phyloP scores from a whole-genome alignment of 2,329 filamentous ascomycete genomes.

The Alternaria atra region DNA sequence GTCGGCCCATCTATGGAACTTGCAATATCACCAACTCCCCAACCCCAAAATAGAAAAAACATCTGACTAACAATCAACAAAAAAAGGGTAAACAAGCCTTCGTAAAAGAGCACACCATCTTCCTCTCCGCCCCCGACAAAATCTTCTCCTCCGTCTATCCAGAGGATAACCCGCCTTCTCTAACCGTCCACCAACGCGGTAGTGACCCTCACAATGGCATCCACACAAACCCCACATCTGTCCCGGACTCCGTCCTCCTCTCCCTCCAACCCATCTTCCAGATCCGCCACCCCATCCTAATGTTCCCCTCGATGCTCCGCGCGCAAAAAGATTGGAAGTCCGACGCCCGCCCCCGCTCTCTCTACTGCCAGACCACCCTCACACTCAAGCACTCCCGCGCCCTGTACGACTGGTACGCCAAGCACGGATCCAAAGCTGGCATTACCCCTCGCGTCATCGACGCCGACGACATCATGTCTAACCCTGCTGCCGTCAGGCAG shows the following conservation, averaged over 20 bases:
- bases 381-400: conserved; percentile 6
- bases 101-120: conserved; percentile 23
- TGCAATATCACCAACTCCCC: not conserved
- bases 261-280: conserved; percentile 27
- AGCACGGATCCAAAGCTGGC: not conserved
- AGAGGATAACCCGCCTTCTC: not conserved
- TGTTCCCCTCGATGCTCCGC: conserved; percentile 28
- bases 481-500: conserved; percentile 13
- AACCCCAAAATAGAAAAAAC: not conserved
- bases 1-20: not conserved
- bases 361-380: not conserved
- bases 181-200: conserved; percentile 14
- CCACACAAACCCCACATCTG: conserved; percentile 22
- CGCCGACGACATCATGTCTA: conserved; percentile 28
- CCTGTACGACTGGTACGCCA: conserved; percentile 25
- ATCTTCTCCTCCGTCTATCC: conserved; percentile 15
- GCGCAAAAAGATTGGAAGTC: conserved; percentile 5
- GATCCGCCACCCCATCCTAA: conserved; percentile 24
- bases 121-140: conserved; percentile 18
- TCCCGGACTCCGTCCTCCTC: conserved; percentile 25
- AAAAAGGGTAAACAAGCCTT: conserved; percentile 22
- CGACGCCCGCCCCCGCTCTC: not conserved
- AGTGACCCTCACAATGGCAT: not conserved
- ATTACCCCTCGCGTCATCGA: conserved; percentile 19
- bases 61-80: not conserved